Base-by-base conservation (phyloP, 495 filamentous ascomycete genomes). In the Penicillium cinerascens region DNA sequence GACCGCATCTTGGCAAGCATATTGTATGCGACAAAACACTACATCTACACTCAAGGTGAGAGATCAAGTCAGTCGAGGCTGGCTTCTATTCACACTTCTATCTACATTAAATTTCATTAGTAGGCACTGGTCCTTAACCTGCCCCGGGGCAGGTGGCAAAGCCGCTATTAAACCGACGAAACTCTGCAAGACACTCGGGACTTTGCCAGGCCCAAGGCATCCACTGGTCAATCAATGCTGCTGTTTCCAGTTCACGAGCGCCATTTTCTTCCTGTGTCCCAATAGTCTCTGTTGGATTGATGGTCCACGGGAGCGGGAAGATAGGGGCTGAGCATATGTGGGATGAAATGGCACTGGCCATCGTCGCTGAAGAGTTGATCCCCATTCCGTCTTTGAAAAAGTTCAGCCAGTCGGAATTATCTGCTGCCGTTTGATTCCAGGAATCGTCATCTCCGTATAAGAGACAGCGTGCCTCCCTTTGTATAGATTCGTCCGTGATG, bases 351-450 rank as follows among this genome's bases (percentile, higher is more conserved):
- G 29, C 29, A 33, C 11, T 33, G 9, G 9, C 13, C 29, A 33
- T 11, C 3, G 10, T 33, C 11, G 29, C 29, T 10, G 39, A 16
- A 17, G 33, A 37, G 18, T 21, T 23, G 38, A 63, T 25, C 20
- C 56, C 63, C 47, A 59, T 46, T 13, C 57, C 56, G 33, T 61
- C 51, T 59, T 84, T 85, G 71, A 86, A 83, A 35, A 79, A 70
- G 41, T 74, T 71, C 26, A 87, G 64, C 78, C 82, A 83, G 6
- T 70, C 65, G 0, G 64, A 63, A 56, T 84, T 78, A 52, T 87
- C 83, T 1, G 82, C 78, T 2, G 75, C 73, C 0, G 82, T 86
- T 55, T 84, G 82, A 47, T 84, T 83, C 82, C 82, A 85, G 17
- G 74, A 71, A 59, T 87, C 82, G 39, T 84, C 79, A 40, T 68